phyloP scores from a whole-genome alignment of 352 stramenopile genomes.

The Blastocystis sp. region DNA sequence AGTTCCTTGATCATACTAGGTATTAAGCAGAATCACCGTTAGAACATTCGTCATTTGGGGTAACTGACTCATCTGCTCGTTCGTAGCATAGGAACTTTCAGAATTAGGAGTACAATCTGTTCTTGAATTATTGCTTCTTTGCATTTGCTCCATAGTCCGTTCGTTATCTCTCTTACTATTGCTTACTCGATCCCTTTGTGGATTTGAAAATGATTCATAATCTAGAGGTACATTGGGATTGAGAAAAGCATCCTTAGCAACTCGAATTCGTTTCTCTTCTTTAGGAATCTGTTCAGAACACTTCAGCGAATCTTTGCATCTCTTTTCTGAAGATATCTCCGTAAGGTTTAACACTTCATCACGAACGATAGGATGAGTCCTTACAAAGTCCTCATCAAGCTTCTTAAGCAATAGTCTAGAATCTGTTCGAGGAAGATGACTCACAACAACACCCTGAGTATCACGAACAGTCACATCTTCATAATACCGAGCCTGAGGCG shows the following conservation, averaged over 20 bases:
- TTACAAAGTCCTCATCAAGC: slow-evolving; percentile 33
- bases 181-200: not conserved
- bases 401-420: not conserved
- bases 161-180: not conserved
- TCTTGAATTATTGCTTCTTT: not conserved
- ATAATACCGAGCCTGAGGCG: not conserved
- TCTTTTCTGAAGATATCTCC: too few species aligned
- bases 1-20: slow-evolving; percentile 23
- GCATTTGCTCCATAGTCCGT: not conserved
- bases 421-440: not conserved
- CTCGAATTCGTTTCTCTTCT: not conserved
- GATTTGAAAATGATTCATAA: too few species aligned
- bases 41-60: slow-evolving; percentile 1
- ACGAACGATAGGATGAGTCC: not conserved
- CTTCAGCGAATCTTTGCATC: too few species aligned
- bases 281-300: too few species aligned
- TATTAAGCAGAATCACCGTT: not conserved
- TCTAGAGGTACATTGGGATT: too few species aligned
- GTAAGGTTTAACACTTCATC: not conserved
- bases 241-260: not conserved
- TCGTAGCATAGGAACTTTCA: not conserved
- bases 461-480: not conserved
- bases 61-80: slow-evolving; percentile 33
- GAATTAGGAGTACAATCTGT: not conserved
- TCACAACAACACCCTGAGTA: not conserved